Conservation (phyloP, 192 early-diverging fungal species). For the Obelidium mucronatum region DNA sequence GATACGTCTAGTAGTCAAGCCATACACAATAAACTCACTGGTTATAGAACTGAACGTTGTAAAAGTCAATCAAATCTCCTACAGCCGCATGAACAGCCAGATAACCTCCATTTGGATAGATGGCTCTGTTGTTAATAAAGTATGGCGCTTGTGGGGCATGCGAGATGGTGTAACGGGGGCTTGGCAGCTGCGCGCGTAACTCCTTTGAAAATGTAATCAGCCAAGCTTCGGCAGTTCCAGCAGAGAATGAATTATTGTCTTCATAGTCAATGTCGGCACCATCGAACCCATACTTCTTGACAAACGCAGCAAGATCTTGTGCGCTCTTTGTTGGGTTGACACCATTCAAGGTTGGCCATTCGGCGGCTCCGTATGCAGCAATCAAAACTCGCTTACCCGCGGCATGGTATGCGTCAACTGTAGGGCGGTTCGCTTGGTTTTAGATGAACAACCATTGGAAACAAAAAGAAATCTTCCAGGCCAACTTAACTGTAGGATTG, state of each 20-base stretch:
- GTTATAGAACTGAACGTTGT: constrained; percentile 51
- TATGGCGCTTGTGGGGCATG: constrained; percentile 52
- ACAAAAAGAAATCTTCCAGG: too few relatives aligned
- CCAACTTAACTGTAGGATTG: too few relatives aligned
- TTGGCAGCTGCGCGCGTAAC: constrained; percentile 38
- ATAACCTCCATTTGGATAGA: constrained; percentile 49
- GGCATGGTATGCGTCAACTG: constrained; percentile 37
- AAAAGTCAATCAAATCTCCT: constrained; percentile 44
- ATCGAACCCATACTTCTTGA: constrained; percentile 45
- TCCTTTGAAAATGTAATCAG: constrained; percentile 41
- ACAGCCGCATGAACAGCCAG: constrained; percentile 37
- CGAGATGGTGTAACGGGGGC: constrained; percentile 39
- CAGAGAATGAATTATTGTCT: constrained; percentile 39
- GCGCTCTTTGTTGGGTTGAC: constrained; percentile 38
- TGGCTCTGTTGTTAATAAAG: constrained; percentile 37
- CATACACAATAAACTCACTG: constrained; percentile 38
- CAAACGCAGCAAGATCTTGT: constrained; percentile 42
- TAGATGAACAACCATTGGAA: too few relatives aligned
- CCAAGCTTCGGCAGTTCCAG: constrained; percentile 51
- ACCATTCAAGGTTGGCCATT: constrained; percentile 37
- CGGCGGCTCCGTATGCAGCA: constrained; percentile 44
- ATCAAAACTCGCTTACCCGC: constrained; percentile 43
- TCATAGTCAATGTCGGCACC: constrained; percentile 53
- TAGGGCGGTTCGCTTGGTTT: too few relatives aligned
- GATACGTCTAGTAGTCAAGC: constrained; percentile 2